Base-by-base conservation (phyloP, 345 rosid species). In the Lumnitzera racemosa region DNA sequence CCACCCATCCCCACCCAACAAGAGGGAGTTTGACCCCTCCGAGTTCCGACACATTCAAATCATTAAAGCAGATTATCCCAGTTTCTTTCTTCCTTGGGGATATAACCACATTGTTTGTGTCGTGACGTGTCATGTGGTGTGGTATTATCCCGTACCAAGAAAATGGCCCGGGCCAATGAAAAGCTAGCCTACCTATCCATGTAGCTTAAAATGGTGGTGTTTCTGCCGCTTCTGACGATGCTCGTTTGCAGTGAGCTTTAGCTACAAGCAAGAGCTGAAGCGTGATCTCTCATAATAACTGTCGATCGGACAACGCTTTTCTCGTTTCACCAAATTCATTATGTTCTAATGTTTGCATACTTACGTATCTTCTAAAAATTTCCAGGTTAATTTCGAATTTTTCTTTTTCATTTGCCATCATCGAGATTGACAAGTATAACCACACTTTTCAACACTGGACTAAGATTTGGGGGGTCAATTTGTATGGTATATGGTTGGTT, bases 371-470 rank as follows among this genome's bases (percentile, higher is more conserved):
- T n/a, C 24, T 41, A 46, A 49, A 36, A 15, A 29, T 8, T 55
- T 78, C 75, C 89, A 89, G 96, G 91, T 67, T 87, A 68, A 75
- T 92, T 25, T 89, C 98, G 20, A 92, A 92, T 69, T 92, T 92
- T 69, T 96, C 96, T 24, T 87, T 92, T 78, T 85, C 98, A 8
- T 92, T 92, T 76, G 85, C 96, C 13, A 89, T 92, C 69, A 83
- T 92, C 96, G 12, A 86, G 89, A 56, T 72, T 89, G 13, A 92
- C 96, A 1, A 96, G 98, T n/a, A 81, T 92, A 61, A 92, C 96
- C 49, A 92, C 98, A 15, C 74, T 87, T 25, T 92, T 79, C 75
- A 92, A 78, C 69, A 87, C 89, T 6, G 96, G 96, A 16, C 69
- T 92, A 74, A 82, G 36, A 14, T 85, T 76, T 62, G 97, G 98